Percentiles rank a stretch among this genome's conserved stretches.
Conservation (phyloP, 164 flowering plant genomes). For the Hamamelis virginiana region DNA sequence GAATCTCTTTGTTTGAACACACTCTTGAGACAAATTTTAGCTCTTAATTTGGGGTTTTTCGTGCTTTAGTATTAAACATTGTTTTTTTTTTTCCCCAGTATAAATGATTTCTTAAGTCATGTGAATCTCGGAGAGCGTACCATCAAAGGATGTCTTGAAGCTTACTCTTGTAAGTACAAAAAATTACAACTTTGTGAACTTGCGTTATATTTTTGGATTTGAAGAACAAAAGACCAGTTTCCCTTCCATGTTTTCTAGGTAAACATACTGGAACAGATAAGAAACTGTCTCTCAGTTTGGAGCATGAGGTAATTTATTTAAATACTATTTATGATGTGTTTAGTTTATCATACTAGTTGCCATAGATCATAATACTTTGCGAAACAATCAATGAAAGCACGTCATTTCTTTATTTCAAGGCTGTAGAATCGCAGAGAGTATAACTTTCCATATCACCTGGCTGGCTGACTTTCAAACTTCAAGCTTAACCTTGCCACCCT, state of each 20-base stretch:
- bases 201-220: background rate
- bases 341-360: too few relatives aligned
- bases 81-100: constrained; percentile 38
- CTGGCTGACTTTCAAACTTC: too few relatives aligned
- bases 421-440: too few relatives aligned
- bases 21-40: background rate
- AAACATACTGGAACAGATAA: constrained; percentile 87
- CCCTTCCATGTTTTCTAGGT: constrained; percentile 40
- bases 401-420: too few relatives aligned
- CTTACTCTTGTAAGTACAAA: constrained; percentile 77
- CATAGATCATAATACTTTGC: too few relatives aligned
- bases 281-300: constrained; percentile 82
- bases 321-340: background rate
- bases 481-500: too few relatives aligned
- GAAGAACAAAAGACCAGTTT: background rate
- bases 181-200: background rate
- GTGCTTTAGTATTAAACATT: background rate
- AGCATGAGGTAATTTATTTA: constrained; percentile 74
- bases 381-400: too few relatives aligned
- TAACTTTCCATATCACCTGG: too few relatives aligned
- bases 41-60: too few relatives aligned
- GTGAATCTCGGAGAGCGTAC: constrained; percentile 82
- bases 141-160: constrained; percentile 80
- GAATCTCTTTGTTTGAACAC: background rate
- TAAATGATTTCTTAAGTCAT: constrained; percentile 67